Evolutionary conservation across 495 filamentous ascomycete genomes (phyloP).

Genomic region (Penicillium cataractarum): DNA sequence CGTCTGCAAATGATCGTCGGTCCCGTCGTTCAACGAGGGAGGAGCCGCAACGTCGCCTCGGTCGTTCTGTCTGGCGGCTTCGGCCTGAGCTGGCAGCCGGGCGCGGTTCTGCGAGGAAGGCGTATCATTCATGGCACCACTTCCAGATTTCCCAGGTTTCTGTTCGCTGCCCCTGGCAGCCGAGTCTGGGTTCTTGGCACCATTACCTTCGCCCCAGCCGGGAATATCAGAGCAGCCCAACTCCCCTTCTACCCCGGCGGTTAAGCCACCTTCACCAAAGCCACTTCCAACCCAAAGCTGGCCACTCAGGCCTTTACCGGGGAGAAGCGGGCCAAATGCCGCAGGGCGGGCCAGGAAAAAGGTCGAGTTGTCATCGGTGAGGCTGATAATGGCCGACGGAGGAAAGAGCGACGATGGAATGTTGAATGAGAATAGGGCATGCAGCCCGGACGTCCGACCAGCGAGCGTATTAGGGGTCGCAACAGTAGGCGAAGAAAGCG

Average conservation of each 20-base stretch:
- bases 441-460: constrained; percentile 48
- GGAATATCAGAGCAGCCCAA: constrained; percentile 98
- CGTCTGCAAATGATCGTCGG: constrained; percentile 84
- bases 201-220: constrained; percentile 71
- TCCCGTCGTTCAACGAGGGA: constrained; percentile 70
- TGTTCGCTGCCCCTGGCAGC: constrained; percentile 32
- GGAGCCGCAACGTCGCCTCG: constrained; percentile 19
- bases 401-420: constrained; percentile 82
- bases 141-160: constrained; percentile 32
- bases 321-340: constrained; percentile 84
- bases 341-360: constrained; percentile 93
- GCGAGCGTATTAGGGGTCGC: constrained; percentile 45
- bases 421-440: constrained; percentile 65
- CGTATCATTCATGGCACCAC: constrained; percentile 29
- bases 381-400: constrained; percentile 89
- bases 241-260: constrained; percentile 70
- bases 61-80: constrained; percentile 27
- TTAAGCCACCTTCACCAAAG: constrained; percentile 72
- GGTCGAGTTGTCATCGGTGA: constrained; percentile 97
- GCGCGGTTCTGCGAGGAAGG: constrained; percentile 24
- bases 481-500: constrained; percentile 46
- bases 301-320: constrained; percentile 74
- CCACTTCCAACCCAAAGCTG: constrained; percentile 90
- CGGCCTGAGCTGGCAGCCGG: constrained; percentile 33
- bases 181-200: constrained; percentile 37